A percentile compares a stretch with the other conserved stretches of the same genome.
phyloP scores from a whole-genome alignment of 805 yeast genomes.

The Naumovozyma baii region DNA sequence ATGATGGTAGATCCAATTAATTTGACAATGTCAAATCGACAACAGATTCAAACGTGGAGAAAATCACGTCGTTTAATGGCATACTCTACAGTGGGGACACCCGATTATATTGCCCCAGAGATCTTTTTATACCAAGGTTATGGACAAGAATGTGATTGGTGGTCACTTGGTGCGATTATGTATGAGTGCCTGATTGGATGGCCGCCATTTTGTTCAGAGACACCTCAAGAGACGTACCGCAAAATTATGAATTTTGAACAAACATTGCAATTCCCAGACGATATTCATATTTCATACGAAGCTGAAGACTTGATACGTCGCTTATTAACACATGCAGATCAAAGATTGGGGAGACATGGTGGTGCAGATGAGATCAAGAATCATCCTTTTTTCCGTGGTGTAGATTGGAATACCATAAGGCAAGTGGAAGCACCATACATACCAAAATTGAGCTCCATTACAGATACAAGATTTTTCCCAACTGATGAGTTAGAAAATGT shows the following conservation, averaged over 20 bases:
- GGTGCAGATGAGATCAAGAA: conserved; percentile 86
- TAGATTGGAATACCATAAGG: conserved; percentile 84
- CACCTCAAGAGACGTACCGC: conserved; percentile 87
- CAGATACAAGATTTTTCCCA: conserved; percentile 97
- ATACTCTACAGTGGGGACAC: conserved; percentile 92
- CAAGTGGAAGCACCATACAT: conserved; percentile 88
- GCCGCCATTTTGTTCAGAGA: conserved; percentile 95
- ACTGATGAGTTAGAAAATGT: conserved; percentile 92
- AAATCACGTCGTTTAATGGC: conserved; percentile 89
- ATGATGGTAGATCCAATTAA: conserved; percentile 91
- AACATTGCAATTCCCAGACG: conserved; percentile 81
- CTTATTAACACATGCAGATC: conserved; percentile 66
- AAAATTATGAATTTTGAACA: conserved; percentile 89
- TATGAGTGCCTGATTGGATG: conserved; percentile 92
- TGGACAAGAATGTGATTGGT: conserved; percentile 97
- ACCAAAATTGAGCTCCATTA: conserved; percentile 81
- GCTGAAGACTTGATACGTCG: conserved; percentile 78
- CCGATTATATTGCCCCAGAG: conserved; percentile 94
- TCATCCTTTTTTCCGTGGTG: conserved; percentile 93
- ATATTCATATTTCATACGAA: conserved; percentile 79
- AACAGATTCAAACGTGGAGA: conserved; percentile 94
- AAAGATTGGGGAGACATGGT: conserved; percentile 76
- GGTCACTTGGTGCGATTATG: conserved; percentile 96
- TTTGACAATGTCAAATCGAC: conserved; percentile 87
- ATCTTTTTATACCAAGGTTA: conserved; percentile 88